Conservation (phyloP, 768 basidiomycete genomes). For the Tubosaeta brunneosetosa region DNA sequence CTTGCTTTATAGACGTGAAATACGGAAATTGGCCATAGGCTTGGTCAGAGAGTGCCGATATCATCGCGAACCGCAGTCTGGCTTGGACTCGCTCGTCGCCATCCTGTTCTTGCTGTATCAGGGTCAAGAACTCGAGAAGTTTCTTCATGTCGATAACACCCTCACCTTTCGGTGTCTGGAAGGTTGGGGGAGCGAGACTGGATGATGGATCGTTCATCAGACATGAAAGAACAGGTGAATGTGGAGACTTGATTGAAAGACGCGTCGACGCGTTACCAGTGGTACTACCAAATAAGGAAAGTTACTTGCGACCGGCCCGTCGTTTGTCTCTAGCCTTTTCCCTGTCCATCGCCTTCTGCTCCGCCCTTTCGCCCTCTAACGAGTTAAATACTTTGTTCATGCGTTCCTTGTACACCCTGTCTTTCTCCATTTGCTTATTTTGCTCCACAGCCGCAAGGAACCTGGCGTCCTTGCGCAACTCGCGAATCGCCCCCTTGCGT, state of each 20-base stretch:
- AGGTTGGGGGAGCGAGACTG: constrained; percentile 26
- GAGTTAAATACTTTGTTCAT: constrained; percentile 80
- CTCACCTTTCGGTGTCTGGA: constrained; percentile 28
- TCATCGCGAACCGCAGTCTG: constrained; percentile 46
- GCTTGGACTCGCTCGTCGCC: constrained; percentile 31
- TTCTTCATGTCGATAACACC: constrained; percentile 30
- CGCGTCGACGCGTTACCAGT: not conserved
- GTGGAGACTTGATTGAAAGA: not conserved
- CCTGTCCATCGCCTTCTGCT: constrained; percentile 89
- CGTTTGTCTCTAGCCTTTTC: constrained; percentile 75
- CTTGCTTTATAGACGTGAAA: constrained; percentile 47
- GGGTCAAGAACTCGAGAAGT: constrained; percentile 41
- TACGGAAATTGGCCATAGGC: constrained; percentile 53
- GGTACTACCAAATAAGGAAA: constrained; percentile 9
- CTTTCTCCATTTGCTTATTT: constrained; percentile 81
- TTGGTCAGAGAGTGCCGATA: constrained; percentile 49
- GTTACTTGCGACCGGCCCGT: constrained; percentile 68
- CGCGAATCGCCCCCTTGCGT: constrained; percentile 92
- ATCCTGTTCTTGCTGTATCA: constrained; percentile 32
- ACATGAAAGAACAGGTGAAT: not conserved
- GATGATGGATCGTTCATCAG: constrained; percentile 25
- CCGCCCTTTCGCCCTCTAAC: constrained; percentile 84
- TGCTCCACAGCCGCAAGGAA: constrained; percentile 90
- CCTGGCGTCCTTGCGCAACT: constrained; percentile 89
- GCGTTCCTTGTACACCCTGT: constrained; percentile 67